Evolutionary conservation across 495 filamentous ascomycete species (phyloP).

Genomic region (Talaromyces borbonicus): DNA sequence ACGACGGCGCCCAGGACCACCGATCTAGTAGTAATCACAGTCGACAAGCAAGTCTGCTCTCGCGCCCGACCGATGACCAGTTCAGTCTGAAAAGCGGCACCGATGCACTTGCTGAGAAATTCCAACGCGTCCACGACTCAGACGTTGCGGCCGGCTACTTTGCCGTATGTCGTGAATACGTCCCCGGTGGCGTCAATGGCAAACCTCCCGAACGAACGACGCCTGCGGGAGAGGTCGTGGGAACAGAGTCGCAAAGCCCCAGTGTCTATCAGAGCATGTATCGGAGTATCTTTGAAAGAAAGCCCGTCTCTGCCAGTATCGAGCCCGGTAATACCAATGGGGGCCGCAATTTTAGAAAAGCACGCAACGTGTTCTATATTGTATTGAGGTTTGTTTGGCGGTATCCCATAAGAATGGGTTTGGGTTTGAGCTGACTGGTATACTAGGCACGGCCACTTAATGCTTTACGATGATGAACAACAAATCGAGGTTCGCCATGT

Average conservation of each 20-base stretch:
- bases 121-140: conserved; percentile 52
- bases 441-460: conserved; percentile 80
- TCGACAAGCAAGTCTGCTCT: conserved; percentile 9
- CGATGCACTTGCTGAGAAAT: conserved; percentile 43
- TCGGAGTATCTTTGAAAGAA: conserved; percentile 86
- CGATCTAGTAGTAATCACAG: not conserved
- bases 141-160: conserved; percentile 92
- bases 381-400: conserved; percentile 58
- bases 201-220: conserved; percentile 81
- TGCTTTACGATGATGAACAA: conserved; percentile 87
- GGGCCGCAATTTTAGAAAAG: conserved; percentile 54
- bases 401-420: not conserved
- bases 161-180: conserved; percentile 86
- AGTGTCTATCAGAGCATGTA: conserved; percentile 99
- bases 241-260: conserved; percentile 54
- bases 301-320: conserved; percentile 41
- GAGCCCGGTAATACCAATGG: conserved; percentile 38
- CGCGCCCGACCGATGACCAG: conserved; percentile 35
- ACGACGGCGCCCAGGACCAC: conserved; percentile 19
- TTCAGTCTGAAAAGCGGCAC: conserved; percentile 39
- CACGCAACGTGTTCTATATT: conserved; percentile 88
- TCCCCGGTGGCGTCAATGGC: conserved; percentile 80
- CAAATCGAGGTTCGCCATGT: conserved; percentile 94
- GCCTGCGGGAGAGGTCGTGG: conserved; percentile 60
- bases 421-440: not conserved